Evolutionary conservation across 2,329 filamentous ascomycete species (phyloP).

Genomic region (Ambrosiella cleistominuta): DNA sequence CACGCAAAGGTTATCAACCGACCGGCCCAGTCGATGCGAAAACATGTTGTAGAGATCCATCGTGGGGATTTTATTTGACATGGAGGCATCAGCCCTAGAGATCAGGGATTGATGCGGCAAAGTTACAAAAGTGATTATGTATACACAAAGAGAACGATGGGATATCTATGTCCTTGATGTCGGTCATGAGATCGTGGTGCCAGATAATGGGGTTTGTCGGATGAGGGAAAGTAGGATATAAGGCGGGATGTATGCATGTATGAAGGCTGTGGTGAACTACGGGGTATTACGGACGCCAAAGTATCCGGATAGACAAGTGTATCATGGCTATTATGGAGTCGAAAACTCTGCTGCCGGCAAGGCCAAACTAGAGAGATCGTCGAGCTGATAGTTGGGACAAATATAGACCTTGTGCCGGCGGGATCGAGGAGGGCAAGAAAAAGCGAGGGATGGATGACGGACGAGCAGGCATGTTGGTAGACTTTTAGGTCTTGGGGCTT

Average conservation of each 20-base stretch:
- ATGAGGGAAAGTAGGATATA: background rate
- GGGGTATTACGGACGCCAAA: background rate
- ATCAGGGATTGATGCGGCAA: background rate
- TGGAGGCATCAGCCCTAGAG: background rate
- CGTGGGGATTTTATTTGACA: background rate
- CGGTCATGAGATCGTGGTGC: background rate
- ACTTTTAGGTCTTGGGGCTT: no score
- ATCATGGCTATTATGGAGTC: background rate
- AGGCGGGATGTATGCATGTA: background rate
- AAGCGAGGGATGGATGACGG: background rate
- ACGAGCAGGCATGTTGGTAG: no score
- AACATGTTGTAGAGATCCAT: background rate
- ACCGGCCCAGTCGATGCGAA: background rate
- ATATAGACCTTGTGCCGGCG: no score
- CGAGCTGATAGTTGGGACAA: no score
- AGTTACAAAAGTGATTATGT: background rate
- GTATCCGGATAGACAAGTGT: background rate
- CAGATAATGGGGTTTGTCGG: no score
- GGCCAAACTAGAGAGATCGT: no score
- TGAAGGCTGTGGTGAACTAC: background rate
- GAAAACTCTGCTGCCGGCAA: no score
- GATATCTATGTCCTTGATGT: background rate
- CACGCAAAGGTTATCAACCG: no score
- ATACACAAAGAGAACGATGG: background rate
- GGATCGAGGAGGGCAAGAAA: background rate